phyloP scores from a whole-genome alignment of 768 basidiomycete genomes.

The Mycena latifolia region DNA sequence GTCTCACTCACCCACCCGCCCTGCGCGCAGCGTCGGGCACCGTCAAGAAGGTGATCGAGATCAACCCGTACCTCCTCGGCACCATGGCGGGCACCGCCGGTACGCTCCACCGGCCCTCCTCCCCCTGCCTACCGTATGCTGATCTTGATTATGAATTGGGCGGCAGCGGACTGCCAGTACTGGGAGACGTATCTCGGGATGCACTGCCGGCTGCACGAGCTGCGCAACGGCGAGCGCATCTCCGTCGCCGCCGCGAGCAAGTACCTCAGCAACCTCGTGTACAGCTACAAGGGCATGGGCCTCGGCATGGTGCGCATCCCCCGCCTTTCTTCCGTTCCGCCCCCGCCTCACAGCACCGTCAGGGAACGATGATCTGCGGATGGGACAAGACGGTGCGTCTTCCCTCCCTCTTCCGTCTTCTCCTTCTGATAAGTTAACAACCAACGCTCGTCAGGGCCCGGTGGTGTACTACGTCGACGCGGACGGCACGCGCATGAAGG shows the following conservation, averaged over 20 bases:
- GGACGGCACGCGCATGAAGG: conserved; percentile 95
- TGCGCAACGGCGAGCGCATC: conserved; percentile 96
- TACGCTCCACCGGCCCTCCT: conserved; percentile 47
- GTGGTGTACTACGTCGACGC: conserved; percentile 98
- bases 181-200: conserved; percentile 99
- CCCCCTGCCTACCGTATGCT: too few relatives aligned
- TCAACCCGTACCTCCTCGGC: conserved; percentile 98
- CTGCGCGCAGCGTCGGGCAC: conserved; percentile 86
- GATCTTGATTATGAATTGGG: too few relatives aligned
- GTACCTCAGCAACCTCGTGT: conserved; percentile 96
- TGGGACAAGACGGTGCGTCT: conserved; percentile 95
- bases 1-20: conserved; percentile 6
- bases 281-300: conserved; percentile 99
- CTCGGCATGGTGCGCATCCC: conserved; percentile 88
- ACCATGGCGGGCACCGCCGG: conserved; percentile 99
- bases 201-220: conserved; percentile 96
- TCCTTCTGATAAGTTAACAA: too few relatives aligned
- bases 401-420: conserved; percentile 30
- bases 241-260: conserved; percentile 99
- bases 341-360: conserved; percentile 20
- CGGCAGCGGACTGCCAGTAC: conserved; percentile 94
- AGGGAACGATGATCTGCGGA: conserved; percentile 99
- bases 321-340: conserved; percentile 4
- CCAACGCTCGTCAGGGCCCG: conserved; percentile 77
- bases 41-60: conserved; percentile 99